A percentile compares a stretch with the other conserved stretches of the same genome.
Conservation (phyloP, 805 yeast genomes). For the Debaryomyces prosopidis region DNA sequence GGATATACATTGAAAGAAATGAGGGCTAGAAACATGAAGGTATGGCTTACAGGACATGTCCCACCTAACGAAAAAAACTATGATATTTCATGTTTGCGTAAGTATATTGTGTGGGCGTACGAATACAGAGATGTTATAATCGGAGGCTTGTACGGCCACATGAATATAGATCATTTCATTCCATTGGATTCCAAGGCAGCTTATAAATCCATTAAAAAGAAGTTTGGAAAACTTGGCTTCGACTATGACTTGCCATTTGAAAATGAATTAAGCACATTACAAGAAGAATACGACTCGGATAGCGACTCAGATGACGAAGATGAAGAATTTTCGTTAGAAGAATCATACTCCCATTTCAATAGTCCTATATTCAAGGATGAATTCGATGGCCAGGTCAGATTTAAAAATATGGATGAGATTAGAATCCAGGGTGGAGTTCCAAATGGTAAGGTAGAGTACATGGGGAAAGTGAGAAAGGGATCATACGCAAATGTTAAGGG, state of each 20-base stretch:
- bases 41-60: conserved; percentile 86
- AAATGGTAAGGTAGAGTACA: conserved; percentile 60
- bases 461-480: conserved; percentile 55
- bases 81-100: conserved; percentile 70
- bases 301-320: conserved; percentile 27
- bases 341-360: background rate
- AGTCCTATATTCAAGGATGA: conserved; percentile 1
- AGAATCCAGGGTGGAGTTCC: conserved; percentile 64
- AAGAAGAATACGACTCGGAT: background rate
- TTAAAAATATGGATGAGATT: conserved; percentile 5
- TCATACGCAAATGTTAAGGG: conserved; percentile 53
- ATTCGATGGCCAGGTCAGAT: conserved; percentile 12
- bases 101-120: conserved; percentile 76
- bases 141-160: conserved; percentile 85
- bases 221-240: conserved; percentile 8
- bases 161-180: conserved; percentile 85
- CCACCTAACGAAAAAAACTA: conserved; percentile 82
- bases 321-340: conserved; percentile 9
- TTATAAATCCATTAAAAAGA: conserved; percentile 47
- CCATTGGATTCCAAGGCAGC: conserved; percentile 74
- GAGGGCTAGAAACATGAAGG: conserved; percentile 73
- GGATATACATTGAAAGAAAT: conserved; percentile 73
- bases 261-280: background rate
- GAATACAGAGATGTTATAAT: conserved; percentile 82
- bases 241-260: background rate